phyloP scores from a whole-genome alignment of 805 yeast genomes.

The Starmerella khaoyaiensis region DNA sequence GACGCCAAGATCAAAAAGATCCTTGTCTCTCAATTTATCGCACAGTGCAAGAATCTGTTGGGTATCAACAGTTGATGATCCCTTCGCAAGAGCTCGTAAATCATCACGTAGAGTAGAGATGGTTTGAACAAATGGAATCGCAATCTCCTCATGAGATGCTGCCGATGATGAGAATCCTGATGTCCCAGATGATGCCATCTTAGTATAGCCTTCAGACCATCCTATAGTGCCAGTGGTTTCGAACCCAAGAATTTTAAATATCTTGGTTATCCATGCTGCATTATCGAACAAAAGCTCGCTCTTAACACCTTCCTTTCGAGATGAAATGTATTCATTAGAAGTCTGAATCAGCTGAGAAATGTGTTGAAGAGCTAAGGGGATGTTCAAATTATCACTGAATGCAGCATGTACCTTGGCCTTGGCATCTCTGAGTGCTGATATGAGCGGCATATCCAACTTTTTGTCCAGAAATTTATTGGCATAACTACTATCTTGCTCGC shows the following conservation, averaged over 20 bases:
- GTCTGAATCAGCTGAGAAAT: conserved; percentile 57
- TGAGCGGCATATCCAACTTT: conserved; percentile 41
- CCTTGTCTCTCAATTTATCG: conserved; percentile 61
- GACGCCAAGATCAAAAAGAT: conserved; percentile 61
- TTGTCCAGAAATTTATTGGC: conserved; percentile 39
- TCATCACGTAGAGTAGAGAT: conserved; percentile 70
- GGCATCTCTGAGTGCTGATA: conserved; percentile 37
- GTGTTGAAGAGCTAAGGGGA: conserved; percentile 58
- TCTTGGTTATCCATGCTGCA: conserved; percentile 57
- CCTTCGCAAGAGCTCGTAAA: conserved; percentile 61
- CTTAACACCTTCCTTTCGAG: conserved; percentile 34
- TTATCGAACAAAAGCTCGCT: conserved; percentile 55
- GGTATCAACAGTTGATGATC: conserved; percentile 31
- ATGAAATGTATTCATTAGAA: conserved; percentile 57
- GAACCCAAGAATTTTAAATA: conserved; percentile 64
- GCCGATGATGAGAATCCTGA: conserved; percentile 12
- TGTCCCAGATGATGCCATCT: conserved; percentile 27
- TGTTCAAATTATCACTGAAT: conserved; percentile 77
- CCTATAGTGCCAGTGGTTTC: conserved; percentile 55
- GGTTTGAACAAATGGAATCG: conserved; percentile 67
- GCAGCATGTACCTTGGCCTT: conserved; percentile 56
- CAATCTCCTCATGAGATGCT: conserved; percentile 45
- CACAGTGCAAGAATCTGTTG: conserved; percentile 48
- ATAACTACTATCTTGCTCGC: conserved; percentile 46
- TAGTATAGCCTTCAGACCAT: conserved; percentile 43